Conservation (phyloP, 352 stramenopile genomes). For the Globisporangium parvum region DNA sequence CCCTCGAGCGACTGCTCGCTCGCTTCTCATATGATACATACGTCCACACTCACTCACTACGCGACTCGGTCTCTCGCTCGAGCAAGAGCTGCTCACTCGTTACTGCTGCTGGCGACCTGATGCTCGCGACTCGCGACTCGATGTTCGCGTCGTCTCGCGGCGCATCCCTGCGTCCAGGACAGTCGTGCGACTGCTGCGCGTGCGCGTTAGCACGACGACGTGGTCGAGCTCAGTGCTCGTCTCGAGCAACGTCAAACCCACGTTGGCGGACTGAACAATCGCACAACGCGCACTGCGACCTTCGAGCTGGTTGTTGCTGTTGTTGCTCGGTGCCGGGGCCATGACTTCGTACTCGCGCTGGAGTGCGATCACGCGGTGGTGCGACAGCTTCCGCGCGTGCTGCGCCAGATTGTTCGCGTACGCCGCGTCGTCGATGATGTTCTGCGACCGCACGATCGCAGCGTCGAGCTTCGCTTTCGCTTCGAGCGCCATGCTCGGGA, state of each 20-base stretch:
- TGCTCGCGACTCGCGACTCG: not conserved
- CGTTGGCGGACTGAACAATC: not conserved
- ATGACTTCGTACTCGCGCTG: constrained; percentile 55
- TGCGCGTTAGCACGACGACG: constrained; percentile 10
- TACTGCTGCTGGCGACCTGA: constrained; percentile 9
- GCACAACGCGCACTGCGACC: constrained; percentile 1
- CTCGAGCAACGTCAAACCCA: too few species aligned
- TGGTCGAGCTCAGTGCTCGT: constrained; percentile 2
- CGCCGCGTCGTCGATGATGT: constrained; percentile 58
- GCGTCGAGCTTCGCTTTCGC: constrained; percentile 37
- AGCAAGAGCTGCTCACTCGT: too few species aligned
- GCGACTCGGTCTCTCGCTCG: too few species aligned
- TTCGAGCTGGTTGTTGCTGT: constrained; percentile 14
- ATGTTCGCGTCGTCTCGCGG: not conserved
- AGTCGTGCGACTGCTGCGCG: not conserved
- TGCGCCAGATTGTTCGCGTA: constrained; percentile 65
- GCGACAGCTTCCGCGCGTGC: constrained; percentile 61
- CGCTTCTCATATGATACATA: too few species aligned
- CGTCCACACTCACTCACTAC: not conserved
- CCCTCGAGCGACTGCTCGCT: too few species aligned
- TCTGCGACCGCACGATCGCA: constrained; percentile 37
- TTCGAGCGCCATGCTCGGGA: constrained; percentile 12
- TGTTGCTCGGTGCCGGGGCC: constrained; percentile 20
- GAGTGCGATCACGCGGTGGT: constrained; percentile 54
- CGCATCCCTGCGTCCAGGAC: not conserved